Percentiles rank a stretch among this genome's conserved stretches.
Evolutionary conservation across 2,329 filamentous ascomycete species (phyloP).

Genomic region (Venturia carpophila): DNA sequence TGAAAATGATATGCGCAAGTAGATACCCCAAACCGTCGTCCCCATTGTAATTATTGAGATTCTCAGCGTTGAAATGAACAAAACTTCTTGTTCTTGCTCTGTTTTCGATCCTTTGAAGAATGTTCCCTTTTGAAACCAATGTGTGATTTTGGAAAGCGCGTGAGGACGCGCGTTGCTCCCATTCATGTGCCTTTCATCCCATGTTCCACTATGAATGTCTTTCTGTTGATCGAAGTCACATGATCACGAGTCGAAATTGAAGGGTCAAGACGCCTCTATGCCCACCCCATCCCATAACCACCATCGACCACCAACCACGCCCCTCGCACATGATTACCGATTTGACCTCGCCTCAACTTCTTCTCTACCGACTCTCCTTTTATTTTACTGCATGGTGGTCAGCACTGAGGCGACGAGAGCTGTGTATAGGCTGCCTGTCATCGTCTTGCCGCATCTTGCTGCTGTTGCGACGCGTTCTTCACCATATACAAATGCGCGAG

Average conservation of each 20-base stretch:
- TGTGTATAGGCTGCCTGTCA: slow-evolving; percentile 28
- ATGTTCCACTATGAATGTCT: neutral
- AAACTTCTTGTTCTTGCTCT: too few species aligned
- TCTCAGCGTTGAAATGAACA: neutral
- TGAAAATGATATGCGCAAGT: neutral
- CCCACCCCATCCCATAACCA: neutral
- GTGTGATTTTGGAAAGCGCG: neutral
- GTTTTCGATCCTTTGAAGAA: too few species aligned
- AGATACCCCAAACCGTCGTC: slow-evolving; percentile 9
- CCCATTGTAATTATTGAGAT: slow-evolving; percentile 2
- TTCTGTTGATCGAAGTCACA: neutral
- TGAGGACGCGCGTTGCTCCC: neutral
- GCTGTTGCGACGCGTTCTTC: neutral
- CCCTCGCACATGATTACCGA: slow-evolving; percentile 5
- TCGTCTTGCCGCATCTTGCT: neutral
- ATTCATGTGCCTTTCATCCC: neutral
- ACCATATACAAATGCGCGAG: neutral
- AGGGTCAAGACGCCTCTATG: neutral
- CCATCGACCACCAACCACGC: neutral
- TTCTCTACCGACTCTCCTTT: slow-evolving; percentile 21
- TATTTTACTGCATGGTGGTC: slow-evolving; percentile 34
- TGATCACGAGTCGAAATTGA: neutral
- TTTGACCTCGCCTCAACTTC: slow-evolving; percentile 24
- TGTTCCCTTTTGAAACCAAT: too few species aligned
- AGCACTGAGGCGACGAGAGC: slow-evolving; percentile 27